These are phyloP conservation scores for Cicer judaicum DNA, from an alignment of 306 rosid species.

Conservation along the genomic window DNA sequence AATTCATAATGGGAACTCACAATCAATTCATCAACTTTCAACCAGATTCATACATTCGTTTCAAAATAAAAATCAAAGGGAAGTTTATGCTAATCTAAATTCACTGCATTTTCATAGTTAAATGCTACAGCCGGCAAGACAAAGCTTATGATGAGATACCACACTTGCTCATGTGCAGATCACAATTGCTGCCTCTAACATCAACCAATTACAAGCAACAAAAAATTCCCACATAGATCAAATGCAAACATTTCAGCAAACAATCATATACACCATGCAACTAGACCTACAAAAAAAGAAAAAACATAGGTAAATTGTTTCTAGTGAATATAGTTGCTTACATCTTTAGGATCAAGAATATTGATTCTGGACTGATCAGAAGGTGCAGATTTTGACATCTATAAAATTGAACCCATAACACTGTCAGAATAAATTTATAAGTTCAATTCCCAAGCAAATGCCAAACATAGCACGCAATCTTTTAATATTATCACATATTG, in stretches of 20 bases:
- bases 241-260: slow-evolving; percentile 27
- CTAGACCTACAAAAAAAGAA: neutral
- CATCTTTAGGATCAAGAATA: slow-evolving; percentile 95
- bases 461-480: slow-evolving; percentile 6
- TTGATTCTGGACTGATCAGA: slow-evolving; percentile 96
- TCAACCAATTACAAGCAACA: slow-evolving; percentile 20
- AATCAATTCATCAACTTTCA: neutral
- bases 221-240: slow-evolving; percentile 17
- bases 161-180: slow-evolving; percentile 28
- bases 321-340: slow-evolving; percentile 50
- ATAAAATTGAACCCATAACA: slow-evolving; percentile 47
- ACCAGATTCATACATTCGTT: neutral
- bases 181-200: slow-evolving; percentile 23
- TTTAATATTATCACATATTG: slow-evolving; percentile 2
- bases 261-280: slow-evolving; percentile 10
- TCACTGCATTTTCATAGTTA: neutral
- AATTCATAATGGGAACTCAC: neutral
- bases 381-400: slow-evolving; percentile 99
- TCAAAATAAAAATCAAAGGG: neutral
- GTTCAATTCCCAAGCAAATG: slow-evolving; percentile 11
- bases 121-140: neutral
- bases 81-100: neutral
- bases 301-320: slow-evolving; percentile 19
- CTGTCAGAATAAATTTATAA: slow-evolving; percentile 39
- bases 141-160: neutral